Percentiles rank a stretch among this genome's conserved stretches.
Conservation (phyloP, 495 filamentous ascomycete genomes). For the Aspergillus saccharolyticus region DNA sequence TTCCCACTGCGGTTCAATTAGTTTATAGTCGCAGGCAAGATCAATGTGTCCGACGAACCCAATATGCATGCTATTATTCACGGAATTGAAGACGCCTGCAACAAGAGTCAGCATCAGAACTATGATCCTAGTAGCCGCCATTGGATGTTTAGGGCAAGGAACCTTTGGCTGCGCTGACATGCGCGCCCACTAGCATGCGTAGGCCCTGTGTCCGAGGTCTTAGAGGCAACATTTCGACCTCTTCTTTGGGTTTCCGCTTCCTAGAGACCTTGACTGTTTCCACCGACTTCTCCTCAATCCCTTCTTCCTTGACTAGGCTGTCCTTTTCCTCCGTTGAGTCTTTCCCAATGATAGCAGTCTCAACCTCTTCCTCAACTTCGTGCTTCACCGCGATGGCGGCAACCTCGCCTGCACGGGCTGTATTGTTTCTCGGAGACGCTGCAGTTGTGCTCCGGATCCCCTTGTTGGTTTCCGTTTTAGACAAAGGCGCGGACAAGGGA, state of each 20-base stretch:
- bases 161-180: conserved; percentile 87
- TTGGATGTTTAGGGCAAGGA: background rate
- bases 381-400: conserved; percentile 18
- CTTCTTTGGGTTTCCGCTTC: conserved; percentile 36
- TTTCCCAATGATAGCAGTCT: conserved; percentile 3
- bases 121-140: background rate
- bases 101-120: background rate
- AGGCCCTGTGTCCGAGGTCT: conserved; percentile 62
- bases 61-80: conserved; percentile 73
- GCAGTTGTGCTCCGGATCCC: conserved; percentile 14
- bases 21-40: background rate
- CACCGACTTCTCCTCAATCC: conserved; percentile 13
- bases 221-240: conserved; percentile 55
- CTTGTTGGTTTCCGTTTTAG: too few species aligned
- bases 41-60: conserved; percentile 37
- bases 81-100: conserved; percentile 79
- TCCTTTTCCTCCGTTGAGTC: conserved; percentile 2
- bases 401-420: background rate
- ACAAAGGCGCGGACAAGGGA: background rate
- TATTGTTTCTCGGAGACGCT: background rate
- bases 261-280: conserved; percentile 19
- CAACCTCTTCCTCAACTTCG: conserved; percentile 14
- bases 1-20: conserved; percentile 58
- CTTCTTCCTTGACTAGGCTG: conserved; percentile 9
- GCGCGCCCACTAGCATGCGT: conserved; percentile 84